Base-by-base conservation (phyloP, 371 early-diverging fungal species). In the Circinella umbellata region DNA sequence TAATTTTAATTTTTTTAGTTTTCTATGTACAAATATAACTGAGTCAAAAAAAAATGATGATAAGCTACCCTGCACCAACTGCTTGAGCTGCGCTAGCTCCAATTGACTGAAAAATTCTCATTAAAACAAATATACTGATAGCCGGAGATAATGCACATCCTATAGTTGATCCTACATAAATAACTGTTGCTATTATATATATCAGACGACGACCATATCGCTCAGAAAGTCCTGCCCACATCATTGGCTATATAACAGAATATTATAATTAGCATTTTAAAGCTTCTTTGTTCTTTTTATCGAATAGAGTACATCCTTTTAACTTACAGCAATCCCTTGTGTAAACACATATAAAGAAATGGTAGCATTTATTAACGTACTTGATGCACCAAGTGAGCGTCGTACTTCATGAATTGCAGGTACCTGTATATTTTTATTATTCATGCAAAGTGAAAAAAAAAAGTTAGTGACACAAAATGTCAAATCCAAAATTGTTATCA, bases 181-280 rank as follows among this genome's bases (percentile, higher is more conserved):
- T 67, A 1, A 82, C 13, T 37, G 88, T 83, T 4, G 91, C 87
- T 3, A 64, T n/a, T 11, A 91, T 74, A 65, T 92, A 92, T 11
- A 93, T 82, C 0, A 82, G 75, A 49, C 90, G 84, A 17, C 94
- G 84, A 4, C 91, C 90, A 67, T 84, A 81, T 7, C 75, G 65
- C 72, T 94, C 94, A 0, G 93, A 90, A 14, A 91, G 69, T 27
- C 89, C 82, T 17, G 90, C 92, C 90, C 90, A 92, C 34, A 90
- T 65, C n/a, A 94, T 61, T 15, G 90, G 89, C 84, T 84, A 67
- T 11, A 42, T 17, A 54, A 54, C 27, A 27, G 0, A 27, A 27
- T 27, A 42, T 42, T 42, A 42, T 42, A 42, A 42, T 9, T 1
- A 42, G 6, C 6, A 42, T 9, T 1, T 6, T 42, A 9, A 42